Base-by-base conservation (phyloP, 2,329 filamentous ascomycete genomes). In the Fusarium circinatum region DNA sequence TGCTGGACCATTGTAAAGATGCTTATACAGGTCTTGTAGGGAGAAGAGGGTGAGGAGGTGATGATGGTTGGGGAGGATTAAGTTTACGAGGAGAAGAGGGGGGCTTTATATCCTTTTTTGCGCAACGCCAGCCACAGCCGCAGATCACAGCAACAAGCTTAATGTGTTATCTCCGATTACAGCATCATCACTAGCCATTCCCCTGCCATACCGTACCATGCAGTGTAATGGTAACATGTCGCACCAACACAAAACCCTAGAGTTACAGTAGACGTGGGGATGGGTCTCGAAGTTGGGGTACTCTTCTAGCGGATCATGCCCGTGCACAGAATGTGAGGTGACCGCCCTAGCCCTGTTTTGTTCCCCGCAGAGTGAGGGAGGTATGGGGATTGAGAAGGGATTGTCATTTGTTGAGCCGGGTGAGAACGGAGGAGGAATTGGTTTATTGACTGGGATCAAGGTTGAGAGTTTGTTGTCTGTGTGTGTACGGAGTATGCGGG, bases 181-280 rank as follows among this genome's bases (percentile, higher is more conserved):
- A 51, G 42, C 34, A 44, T 38, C 34, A 44, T 36, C 26, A 39
- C 42, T n/a, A 30, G 36, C 42, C 12, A 18, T 20, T 44, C 45
- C 36, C 55, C 14, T 55, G 32, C 42, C 18, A 9, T 47, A 34
- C 48, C 42, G 24, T 49, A 32, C 10, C 15, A 49, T 42, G 58
- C 30, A 36, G 22, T 47, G 34, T 20, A 34, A 62, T 58, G 59
- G 55, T 62, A 52, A 38, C 59, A 28, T n/a, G 54, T 69, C 48
- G 47, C 48, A 75, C 49, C 65, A 65, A 39, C 34, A 66, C 63
- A 56, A 24, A 36, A 51, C 30, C 17, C 17, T 36, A 49, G 58
- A 36, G 68, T 70, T 44, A 68, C 65, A 73, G 28, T n/a, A 39
- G 54, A 72, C 69, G 74, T 75, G 75, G 75, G 61, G 75, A 62